phyloP scores from a whole-genome alignment of 1,139 yeast species.

The Wickerhamomyces sp. region DNA sequence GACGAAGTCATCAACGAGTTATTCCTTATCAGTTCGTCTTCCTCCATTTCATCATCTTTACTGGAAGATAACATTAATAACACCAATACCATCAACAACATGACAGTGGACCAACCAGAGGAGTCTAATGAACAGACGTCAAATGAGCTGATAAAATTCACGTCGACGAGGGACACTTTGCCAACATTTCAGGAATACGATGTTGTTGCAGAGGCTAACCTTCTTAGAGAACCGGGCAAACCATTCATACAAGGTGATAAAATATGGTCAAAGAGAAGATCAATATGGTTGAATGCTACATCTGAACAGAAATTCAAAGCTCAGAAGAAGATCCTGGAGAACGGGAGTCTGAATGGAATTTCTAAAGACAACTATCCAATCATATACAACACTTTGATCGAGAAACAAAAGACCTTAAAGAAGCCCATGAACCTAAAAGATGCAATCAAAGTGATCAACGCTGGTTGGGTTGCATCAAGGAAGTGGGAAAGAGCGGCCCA shows the following conservation, averaged over 20 bases:
- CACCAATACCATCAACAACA: conserved; percentile 1
- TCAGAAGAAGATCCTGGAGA: conserved; percentile 19
- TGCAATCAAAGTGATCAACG: conserved; percentile 52
- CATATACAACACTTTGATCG: conserved; percentile 53
- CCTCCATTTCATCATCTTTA: conserved; percentile 18
- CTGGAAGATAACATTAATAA: conserved; percentile 11
- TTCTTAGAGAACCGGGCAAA: conserved; percentile 19
- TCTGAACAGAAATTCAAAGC: conserved; percentile 19
- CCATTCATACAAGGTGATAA: conserved; percentile 41
- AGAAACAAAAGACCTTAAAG: conserved; percentile 51
- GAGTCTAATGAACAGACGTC: neutral
- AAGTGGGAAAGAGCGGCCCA: conserved; percentile 50
- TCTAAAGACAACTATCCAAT: conserved; percentile 45
- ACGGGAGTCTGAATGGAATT: conserved; percentile 20
- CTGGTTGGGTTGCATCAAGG: conserved; percentile 66
- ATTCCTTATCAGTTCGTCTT: conserved; percentile 20
- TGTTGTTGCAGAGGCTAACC: conserved; percentile 26
- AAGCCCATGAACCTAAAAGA: conserved; percentile 58
- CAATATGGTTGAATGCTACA: conserved; percentile 46
- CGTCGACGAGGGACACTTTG: conserved; percentile 1
- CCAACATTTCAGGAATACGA: conserved; percentile 28
- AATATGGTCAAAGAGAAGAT: conserved; percentile 57
- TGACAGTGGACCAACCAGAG: neutral
- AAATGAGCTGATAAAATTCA: neutral
- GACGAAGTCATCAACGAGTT: conserved; percentile 25